Evolutionary conservation across 257 asterid species (phyloP).

Genomic region (Solanum verrucosum): DNA sequence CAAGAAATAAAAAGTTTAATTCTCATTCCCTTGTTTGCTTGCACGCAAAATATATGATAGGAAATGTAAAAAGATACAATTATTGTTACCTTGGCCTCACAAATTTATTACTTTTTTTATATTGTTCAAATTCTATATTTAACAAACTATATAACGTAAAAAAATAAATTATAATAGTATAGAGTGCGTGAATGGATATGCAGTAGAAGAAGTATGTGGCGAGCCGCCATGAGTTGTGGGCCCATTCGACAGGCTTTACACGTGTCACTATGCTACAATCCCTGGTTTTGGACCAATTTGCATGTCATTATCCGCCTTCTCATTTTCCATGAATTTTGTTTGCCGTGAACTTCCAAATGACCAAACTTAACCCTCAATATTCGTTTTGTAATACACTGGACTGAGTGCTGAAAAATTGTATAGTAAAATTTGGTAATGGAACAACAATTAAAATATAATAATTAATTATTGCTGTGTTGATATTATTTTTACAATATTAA

Average conservation of each 20-base stretch:
- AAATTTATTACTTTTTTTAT: not conserved
- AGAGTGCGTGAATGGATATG: conserved; percentile 5
- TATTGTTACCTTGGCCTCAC: not conserved
- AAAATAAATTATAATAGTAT: not conserved
- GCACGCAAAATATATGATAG: not conserved
- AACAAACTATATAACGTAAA: too few species aligned
- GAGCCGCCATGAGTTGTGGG: conserved; percentile 13
- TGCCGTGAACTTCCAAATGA: not conserved
- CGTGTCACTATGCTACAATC: not conserved
- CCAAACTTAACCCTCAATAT: not conserved
- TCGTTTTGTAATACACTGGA: not conserved
- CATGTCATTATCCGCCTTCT: conserved; percentile 5
- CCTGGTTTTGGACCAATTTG: conserved; percentile 18
- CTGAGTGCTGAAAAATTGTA: not conserved
- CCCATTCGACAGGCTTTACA: not conserved
- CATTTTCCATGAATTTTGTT: not conserved
- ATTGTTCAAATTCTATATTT: too few species aligned
- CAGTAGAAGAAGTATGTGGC: conserved; percentile 16
- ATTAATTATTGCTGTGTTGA: not conserved
- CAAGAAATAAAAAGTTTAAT: not conserved
- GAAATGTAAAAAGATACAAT: not conserved
- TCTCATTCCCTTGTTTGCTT: not conserved
- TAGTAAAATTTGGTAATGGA: not conserved
- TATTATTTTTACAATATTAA: not conserved
- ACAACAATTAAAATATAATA: not conserved